A percentile compares a stretch with the other conserved stretches of the same genome.
Conservation (phyloP, 768 basidiomycete genomes). For the Tricholoma hemisulphureum region DNA sequence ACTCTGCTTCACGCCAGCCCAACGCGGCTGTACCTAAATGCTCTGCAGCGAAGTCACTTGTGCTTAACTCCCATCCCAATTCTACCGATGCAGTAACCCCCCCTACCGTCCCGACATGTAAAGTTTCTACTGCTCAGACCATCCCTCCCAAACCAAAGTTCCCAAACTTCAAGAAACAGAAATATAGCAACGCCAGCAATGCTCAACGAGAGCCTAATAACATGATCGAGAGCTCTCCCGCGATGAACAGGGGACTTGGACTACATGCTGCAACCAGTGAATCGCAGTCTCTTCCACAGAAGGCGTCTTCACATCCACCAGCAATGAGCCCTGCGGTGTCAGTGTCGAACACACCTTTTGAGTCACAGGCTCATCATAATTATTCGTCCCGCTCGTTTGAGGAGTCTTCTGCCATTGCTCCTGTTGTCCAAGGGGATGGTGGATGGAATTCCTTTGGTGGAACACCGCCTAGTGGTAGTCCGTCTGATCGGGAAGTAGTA, state of each 20-base stretch:
- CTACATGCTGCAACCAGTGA: background rate
- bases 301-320: background rate
- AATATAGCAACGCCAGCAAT: background rate
- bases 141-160: background rate
- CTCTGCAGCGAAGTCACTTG: background rate
- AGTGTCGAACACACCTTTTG: background rate
- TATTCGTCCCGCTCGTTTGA: background rate
- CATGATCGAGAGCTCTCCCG: background rate
- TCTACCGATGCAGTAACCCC: background rate
- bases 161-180: background rate
- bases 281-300: background rate
- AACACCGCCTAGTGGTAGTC: background rate
- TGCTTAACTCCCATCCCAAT: no score
- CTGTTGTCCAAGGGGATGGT: conserved; percentile 7
- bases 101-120: background rate
- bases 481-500: background rate
- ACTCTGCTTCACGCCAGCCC: background rate
- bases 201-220: background rate
- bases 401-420: conserved; percentile 11
- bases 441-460: conserved; percentile 6
- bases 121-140: background rate
- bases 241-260: background rate
- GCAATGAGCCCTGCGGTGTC: background rate
- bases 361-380: background rate
- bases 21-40: background rate